Percentiles rank a stretch among this genome's conserved stretches.
Evolutionary conservation across 805 yeast species (phyloP).

Genomic region (Wickerhamiella allomyrinae): DNA sequence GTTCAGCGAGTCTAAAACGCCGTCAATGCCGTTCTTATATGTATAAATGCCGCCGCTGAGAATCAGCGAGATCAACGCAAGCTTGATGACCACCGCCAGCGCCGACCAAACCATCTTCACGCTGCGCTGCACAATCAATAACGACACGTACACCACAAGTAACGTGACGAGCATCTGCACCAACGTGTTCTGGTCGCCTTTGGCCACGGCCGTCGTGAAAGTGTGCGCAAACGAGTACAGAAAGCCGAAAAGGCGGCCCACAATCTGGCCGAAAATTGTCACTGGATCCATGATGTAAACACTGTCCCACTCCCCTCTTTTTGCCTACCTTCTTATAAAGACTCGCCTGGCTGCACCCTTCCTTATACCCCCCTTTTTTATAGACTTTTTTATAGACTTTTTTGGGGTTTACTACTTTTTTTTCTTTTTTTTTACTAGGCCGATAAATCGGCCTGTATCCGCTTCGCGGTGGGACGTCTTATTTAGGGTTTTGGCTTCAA

Average conservation of each 20-base stretch:
- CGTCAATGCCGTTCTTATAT: slow-evolving; percentile 9
- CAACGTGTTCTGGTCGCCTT: slow-evolving; percentile 8
- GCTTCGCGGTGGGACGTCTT: no score
- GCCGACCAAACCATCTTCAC: slow-evolving; percentile 15
- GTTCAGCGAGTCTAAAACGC: neutral
- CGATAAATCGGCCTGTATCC: no score
- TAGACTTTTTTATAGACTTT: no score
- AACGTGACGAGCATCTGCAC: slow-evolving; percentile 14
- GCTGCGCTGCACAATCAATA: slow-evolving; percentile 16
- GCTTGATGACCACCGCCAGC: slow-evolving; percentile 11
- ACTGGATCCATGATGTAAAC: neutral
- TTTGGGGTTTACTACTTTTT: no score
- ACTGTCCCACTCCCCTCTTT: no score
- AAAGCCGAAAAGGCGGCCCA: slow-evolving; percentile 3
- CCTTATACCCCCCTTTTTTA: no score
- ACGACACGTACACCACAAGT: slow-evolving; percentile 16
- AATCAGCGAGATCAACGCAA: slow-evolving; percentile 9
- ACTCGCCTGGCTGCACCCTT: no score
- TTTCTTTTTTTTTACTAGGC: no score
- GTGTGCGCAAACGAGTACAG: slow-evolving; percentile 7
- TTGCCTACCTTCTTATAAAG: no score
- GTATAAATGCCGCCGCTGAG: slow-evolving; percentile 8
- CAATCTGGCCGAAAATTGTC: neutral
- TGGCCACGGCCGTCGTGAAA: slow-evolving; percentile 8
- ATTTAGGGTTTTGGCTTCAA: no score